These are phyloP conservation scores for Aspergillus spinulosporus DNA, from an alignment of 2,329 filamentous ascomycete species.

Conservation along the genomic window DNA sequence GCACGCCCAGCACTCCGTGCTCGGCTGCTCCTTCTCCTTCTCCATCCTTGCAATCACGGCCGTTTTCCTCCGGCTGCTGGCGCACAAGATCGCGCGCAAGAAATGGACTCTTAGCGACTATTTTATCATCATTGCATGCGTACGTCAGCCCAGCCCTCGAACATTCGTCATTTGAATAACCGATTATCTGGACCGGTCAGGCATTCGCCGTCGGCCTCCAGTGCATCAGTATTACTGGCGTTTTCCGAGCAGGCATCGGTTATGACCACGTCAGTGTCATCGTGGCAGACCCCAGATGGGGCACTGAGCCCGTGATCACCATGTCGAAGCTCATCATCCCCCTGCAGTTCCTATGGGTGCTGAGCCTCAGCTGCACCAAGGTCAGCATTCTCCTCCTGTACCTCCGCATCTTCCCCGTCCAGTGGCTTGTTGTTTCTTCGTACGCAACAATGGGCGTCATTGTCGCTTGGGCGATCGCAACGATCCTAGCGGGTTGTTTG, in stretches of 20 bases:
- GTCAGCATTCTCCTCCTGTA: constrained; percentile 27
- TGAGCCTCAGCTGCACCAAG: constrained; percentile 27
- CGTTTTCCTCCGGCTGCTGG: constrained; percentile 22
- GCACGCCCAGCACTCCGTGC: constrained; percentile 18
- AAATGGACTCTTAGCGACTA: constrained; percentile 24
- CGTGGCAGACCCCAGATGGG: constrained; percentile 14
- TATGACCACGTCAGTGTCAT: constrained; percentile 23
- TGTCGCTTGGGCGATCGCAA: constrained; percentile 28
- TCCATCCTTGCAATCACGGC: constrained; percentile 22
- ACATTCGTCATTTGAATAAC: background rate
- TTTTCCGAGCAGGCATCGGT: constrained; percentile 26
- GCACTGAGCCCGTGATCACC: constrained; percentile 22
- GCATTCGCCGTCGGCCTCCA: constrained; percentile 26
- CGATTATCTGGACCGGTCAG: constrained; percentile 7
- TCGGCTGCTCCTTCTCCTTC: constrained; percentile 23
- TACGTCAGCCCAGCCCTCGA: constrained; percentile 5
- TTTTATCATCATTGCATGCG: constrained; percentile 25
- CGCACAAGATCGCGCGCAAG: constrained; percentile 23
- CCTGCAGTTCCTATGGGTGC: constrained; percentile 29
- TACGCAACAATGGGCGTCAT: constrained; percentile 23
- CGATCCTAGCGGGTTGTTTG: constrained; percentile 27
- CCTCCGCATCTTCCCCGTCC: constrained; percentile 25
- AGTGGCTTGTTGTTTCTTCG: constrained; percentile 14
- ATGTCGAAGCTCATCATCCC: constrained; percentile 26
- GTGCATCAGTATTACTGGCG: constrained; percentile 26